Evolutionary conservation across 306 rosid species (phyloP), one percentile per base, ranked within the genome.

Genomic region (Hylodesmum podocarpum): DNA sequence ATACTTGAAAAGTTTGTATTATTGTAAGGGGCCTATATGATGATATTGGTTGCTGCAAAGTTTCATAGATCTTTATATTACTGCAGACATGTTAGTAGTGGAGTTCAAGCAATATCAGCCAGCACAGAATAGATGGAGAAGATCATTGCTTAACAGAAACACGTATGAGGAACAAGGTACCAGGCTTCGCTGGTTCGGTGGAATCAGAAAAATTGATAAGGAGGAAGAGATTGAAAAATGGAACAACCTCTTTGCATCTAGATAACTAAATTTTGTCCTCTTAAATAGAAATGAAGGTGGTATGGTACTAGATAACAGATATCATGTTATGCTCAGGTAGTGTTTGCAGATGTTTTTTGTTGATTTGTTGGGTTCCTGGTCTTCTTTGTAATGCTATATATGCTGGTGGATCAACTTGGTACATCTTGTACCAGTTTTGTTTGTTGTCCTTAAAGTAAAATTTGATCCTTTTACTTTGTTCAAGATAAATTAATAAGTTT

Each of bases 101-200:
- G 81, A 77, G 15, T 39, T 66, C 49, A 54, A 40, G 75, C 75
- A 53, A 12, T 86, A 82, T 65, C 6, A 3, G 34, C 6, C 70
- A 0, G 84, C 70, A 0, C 83, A 46, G 3, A 83, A 84, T 9
- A 62, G 80, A 19, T 83, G 79, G 84, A 89, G 85, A 72, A 71
- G 72, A 74, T 53, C 82, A 54, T 27, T 65, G 68, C 41, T 91
- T 62, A 80, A 81, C 46, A 75, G 87, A 78, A 78, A 69, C 10
- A 11, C 46, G 43, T 6, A 69, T 8, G 76, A 44, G 33, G 77
- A 78, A 33, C 70, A 58, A 8, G 77, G 70, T 21, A 5, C 41
- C 10, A 6, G 50, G 29, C 21, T 22, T 78, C 10, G 54, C 3
- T 69, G 51, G 63, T 19, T 43, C 1, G 82, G 82, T 22, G 82